Conservation (phyloP, 805 yeast genomes). For the Brettanomyces nanus region DNA sequence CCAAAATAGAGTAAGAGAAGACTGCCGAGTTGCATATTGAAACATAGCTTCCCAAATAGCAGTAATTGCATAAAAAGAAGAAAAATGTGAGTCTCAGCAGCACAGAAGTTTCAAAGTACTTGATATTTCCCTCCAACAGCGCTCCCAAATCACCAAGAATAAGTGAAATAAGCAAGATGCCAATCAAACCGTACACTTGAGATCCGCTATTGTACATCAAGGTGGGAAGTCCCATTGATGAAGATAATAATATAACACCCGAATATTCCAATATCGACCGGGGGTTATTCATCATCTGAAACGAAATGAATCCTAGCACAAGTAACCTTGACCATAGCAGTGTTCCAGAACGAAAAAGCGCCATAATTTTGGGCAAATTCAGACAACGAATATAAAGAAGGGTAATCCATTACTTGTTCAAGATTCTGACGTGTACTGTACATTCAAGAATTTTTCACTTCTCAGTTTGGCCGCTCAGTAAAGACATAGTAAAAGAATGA, state of each 20-base stretch:
- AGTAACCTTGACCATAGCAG: slow-evolving; percentile 16
- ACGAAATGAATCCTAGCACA: slow-evolving; percentile 16
- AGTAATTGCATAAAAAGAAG: slow-evolving; percentile 41
- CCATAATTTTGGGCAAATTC: slow-evolving; percentile 22
- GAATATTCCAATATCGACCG: slow-evolving; percentile 21
- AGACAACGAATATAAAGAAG: no score
- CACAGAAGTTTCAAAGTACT: slow-evolving; percentile 51
- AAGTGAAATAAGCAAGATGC: slow-evolving; percentile 35
- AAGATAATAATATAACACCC: slow-evolving; percentile 20
- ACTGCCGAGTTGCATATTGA: slow-evolving; percentile 54
- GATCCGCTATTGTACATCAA: slow-evolving; percentile 24
- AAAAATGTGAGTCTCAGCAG: slow-evolving; percentile 47
- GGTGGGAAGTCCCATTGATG: slow-evolving; percentile 27
- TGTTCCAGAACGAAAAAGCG: slow-evolving; percentile 19
- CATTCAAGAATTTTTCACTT: no score
- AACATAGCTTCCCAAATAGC: slow-evolving; percentile 38
- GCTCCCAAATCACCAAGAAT: slow-evolving; percentile 54
- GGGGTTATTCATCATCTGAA: slow-evolving; percentile 18
- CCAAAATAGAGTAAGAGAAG: slow-evolving; percentile 52
- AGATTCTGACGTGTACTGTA: no score
- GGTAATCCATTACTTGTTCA: no score
- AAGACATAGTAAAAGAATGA: no score
- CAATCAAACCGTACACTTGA: slow-evolving; percentile 37
- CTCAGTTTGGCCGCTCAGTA: no score
- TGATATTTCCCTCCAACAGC: slow-evolving; percentile 33